phyloP scores from a whole-genome alignment of 1,284 basidiomycete genomes.

The Inonotus obliquus region DNA sequence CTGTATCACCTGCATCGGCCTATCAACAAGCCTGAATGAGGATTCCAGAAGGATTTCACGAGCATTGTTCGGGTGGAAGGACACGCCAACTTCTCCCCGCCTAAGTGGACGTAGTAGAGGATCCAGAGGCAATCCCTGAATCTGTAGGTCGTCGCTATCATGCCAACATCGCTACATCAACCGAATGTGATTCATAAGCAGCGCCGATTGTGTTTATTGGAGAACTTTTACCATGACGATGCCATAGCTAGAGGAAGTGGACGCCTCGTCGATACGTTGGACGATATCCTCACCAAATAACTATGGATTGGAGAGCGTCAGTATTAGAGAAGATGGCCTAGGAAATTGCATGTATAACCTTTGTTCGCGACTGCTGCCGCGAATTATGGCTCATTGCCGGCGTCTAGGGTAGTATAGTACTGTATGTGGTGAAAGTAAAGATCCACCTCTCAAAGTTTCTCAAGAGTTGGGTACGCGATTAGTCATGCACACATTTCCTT shows the following conservation, averaged over 20 bases:
- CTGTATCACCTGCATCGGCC: constrained; percentile 61
- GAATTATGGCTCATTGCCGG: neutral
- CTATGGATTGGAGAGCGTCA: constrained; percentile 31
- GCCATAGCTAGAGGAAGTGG: constrained; percentile 35
- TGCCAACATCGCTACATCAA: constrained; percentile 70
- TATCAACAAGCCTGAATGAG: constrained; percentile 71
- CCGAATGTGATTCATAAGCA: neutral
- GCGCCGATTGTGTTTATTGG: neutral
- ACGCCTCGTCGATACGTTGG: constrained; percentile 40
- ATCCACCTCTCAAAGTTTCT: neutral
- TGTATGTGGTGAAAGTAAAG: neutral
- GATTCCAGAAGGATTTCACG: constrained; percentile 72
- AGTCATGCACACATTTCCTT: neutral
- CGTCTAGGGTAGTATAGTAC: neutral
- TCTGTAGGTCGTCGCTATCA: constrained; percentile 52
- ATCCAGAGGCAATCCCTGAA: constrained; percentile 42
- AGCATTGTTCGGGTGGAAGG: constrained; percentile 53
- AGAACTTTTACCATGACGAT: constrained; percentile 47
- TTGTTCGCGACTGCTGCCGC: neutral
- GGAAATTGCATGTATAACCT: neutral
- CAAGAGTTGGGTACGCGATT: neutral
- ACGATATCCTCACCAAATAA: constrained; percentile 78
- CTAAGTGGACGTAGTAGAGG: constrained; percentile 73
- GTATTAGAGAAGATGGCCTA: neutral
- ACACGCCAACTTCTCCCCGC: constrained; percentile 80